A percentile compares a stretch with the other conserved stretches of the same genome.
These are phyloP conservation scores for Leccinum rimulosum DNA, from an alignment of 768 basidiomycete genomes.

Conservation along the genomic window DNA sequence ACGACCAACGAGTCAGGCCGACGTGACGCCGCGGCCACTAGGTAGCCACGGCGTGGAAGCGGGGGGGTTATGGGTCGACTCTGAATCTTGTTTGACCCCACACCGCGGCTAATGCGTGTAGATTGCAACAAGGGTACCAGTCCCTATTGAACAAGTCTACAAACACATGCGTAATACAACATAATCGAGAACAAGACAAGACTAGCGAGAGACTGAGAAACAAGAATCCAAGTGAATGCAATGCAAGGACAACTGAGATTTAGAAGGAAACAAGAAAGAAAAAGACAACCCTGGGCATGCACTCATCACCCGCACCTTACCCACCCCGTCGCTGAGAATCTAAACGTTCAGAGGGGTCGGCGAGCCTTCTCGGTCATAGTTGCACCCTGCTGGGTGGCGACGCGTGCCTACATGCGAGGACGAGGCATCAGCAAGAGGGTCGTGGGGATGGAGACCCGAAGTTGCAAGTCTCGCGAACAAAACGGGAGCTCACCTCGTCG, in stretches of 20 bases:
- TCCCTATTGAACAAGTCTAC: constrained; percentile 21
- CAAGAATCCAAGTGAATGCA: constrained; percentile 20
- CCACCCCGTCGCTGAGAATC: not conserved
- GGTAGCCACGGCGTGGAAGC: constrained; percentile 16
- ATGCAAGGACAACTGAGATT: constrained; percentile 16
- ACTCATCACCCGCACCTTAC: not conserved
- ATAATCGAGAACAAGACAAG: constrained; percentile 5
- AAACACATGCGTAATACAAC: constrained; percentile 12
- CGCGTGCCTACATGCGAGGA: constrained; percentile 14
- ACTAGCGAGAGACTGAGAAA: constrained; percentile 1
- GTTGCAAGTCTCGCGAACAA: not conserved
- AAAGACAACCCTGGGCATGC: not conserved
- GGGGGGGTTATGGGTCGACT: constrained; percentile 1
- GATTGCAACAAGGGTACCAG: constrained; percentile 22
- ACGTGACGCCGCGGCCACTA: constrained; percentile 2
- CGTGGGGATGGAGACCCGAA: constrained; percentile 10
- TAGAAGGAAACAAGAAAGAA: not conserved
- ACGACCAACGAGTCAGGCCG: constrained; percentile 16
- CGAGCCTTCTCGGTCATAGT: constrained; percentile 31
- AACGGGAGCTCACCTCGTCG: constrained; percentile 33
- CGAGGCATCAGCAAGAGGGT: not conserved
- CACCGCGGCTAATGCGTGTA: not conserved
- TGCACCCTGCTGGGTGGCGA: constrained; percentile 15
- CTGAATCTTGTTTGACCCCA: not conserved
- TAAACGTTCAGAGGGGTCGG: constrained; percentile 22